Evolutionary conservation across 768 basidiomycete genomes (phyloP), one percentile per base, ranked within the genome.

Genomic region (Suillus decipiens): DNA sequence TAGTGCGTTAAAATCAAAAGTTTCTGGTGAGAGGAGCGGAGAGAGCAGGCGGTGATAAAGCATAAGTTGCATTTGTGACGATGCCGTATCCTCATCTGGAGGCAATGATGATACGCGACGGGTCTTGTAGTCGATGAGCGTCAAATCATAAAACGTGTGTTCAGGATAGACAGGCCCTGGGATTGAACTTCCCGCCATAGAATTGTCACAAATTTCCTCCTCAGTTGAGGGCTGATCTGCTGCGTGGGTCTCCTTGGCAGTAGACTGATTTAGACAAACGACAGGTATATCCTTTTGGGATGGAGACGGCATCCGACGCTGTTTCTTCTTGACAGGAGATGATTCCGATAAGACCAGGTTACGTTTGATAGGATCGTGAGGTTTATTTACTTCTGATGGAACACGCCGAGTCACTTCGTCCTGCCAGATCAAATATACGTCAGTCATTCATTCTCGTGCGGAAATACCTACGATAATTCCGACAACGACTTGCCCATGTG

Each of bases 61-160:
- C 89, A 92, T 92, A 5, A 93, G 80, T 71, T 94, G 92, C 41
- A 92, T 75, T 8, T 84, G 83, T 0, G 90, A 80, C 1, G 86
- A 71, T 15, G 82, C 71, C 0, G 85, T 80, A 65, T 92, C 90
- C 45, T 81, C 79, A 15, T 86, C 79, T 4, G 79, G 71, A 1
- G 92, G 91, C 1, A 92, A 66, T 15, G 72, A 78, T 1, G 76
- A 63, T 3, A 73, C 71, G 14, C 72, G 77, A 51, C 92, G 82
- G 19, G 90, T 92, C 72, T 94, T 94, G 51, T 87, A 89, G 67
- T 94, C 92, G 19, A 83, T 72, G 33, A 89, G 69, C 57, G 77
- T 80, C 7, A 89, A 73, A 17, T 73, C 75, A 58, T 75, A 66
- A 14, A 41, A 57, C 6, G 17, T 57, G 17, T 10, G 17, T 31